Evolutionary conservation across 2,329 filamentous ascomycete genomes (phyloP).

Genomic region (Dactylonectria macrodidyma): DNA sequence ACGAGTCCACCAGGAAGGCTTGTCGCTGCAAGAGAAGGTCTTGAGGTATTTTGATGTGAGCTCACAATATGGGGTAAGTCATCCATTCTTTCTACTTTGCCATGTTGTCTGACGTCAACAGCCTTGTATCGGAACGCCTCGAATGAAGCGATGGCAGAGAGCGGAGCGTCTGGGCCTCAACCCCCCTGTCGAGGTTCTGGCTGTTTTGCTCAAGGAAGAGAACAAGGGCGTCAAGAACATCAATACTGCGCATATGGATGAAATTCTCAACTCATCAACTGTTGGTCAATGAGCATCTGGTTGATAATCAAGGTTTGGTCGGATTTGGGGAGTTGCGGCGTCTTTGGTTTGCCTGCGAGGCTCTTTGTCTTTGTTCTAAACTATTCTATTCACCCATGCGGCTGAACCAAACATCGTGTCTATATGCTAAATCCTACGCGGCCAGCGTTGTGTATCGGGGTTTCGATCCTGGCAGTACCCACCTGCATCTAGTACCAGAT

Average conservation of each 20-base stretch:
- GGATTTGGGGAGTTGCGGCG: conserved; percentile 41
- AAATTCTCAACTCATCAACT: conserved; percentile 68
- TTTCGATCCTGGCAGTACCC: conserved; percentile 25
- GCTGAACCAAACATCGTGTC: conserved; percentile 33
- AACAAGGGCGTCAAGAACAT: conserved; percentile 65
- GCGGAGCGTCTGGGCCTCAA: conserved; percentile 86
- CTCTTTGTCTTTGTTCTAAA: conserved; percentile 35
- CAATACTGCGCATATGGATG: conserved; percentile 83
- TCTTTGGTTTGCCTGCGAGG: conserved; percentile 40
- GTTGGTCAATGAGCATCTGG: conserved; percentile 52
- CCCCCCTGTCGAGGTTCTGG: conserved; percentile 91
- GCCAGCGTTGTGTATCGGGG: conserved; percentile 24
- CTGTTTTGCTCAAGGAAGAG: conserved; percentile 83
- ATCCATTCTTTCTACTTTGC: not conserved
- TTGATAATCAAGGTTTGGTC: conserved; percentile 2
- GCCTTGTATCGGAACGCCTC: conserved; percentile 90
- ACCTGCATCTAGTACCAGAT: conserved; percentile 84
- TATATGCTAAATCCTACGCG: conserved; percentile 37
- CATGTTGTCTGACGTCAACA: conserved; percentile 54
- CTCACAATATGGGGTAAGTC: conserved; percentile 91
- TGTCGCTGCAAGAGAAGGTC: conserved; percentile 86
- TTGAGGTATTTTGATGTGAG: conserved; percentile 93
- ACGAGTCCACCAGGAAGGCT: conserved; percentile 82
- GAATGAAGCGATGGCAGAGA: conserved; percentile 89
- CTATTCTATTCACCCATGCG: conserved; percentile 33